Conservation (phyloP, 148 eudicot species). For the Limonium bicolor region DNA sequence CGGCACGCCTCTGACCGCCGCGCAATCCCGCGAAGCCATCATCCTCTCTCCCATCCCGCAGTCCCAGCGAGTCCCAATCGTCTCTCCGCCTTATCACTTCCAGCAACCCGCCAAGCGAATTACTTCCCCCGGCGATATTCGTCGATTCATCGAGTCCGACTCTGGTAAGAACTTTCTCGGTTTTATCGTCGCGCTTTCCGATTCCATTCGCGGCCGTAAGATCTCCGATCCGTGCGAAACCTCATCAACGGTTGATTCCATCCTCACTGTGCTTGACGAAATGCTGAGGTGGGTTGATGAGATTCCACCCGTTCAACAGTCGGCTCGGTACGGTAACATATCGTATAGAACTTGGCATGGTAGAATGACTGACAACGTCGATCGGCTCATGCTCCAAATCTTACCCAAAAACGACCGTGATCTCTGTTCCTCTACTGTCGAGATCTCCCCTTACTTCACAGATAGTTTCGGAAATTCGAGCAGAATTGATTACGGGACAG, state of each 20-base stretch:
- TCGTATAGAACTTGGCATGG: slow-evolving; percentile 59
- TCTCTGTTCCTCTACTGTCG: slow-evolving; percentile 20
- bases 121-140: slow-evolving; percentile 36
- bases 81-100: slow-evolving; percentile 52
- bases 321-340: slow-evolving; percentile 58
- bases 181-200: slow-evolving; percentile 56
- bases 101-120: slow-evolving; percentile 40
- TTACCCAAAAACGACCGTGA: slow-evolving; percentile 13
- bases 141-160: slow-evolving; percentile 28
- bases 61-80: slow-evolving; percentile 19
- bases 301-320: slow-evolving; percentile 43
- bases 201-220: slow-evolving; percentile 40
- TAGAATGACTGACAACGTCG: slow-evolving; percentile 24
- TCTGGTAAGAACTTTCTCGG: slow-evolving; percentile 50
- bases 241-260: slow-evolving; percentile 12
- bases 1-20: slow-evolving; percentile 23
- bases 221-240: slow-evolving; percentile 53
- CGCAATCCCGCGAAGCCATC: slow-evolving; percentile 43
- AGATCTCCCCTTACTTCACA: slow-evolving; percentile 50
- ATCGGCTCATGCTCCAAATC: slow-evolving; percentile 24
- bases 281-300: slow-evolving; percentile 28
- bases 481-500: slow-evolving; percentile 87
- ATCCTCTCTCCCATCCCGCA: slow-evolving; percentile 77
- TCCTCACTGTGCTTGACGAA: slow-evolving; percentile 26
- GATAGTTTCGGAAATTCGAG: slow-evolving; percentile 73